These are phyloP conservation scores for Microdochium nivale DNA, from an alignment of 2,329 filamentous ascomycete species.

Conservation along the genomic window DNA sequence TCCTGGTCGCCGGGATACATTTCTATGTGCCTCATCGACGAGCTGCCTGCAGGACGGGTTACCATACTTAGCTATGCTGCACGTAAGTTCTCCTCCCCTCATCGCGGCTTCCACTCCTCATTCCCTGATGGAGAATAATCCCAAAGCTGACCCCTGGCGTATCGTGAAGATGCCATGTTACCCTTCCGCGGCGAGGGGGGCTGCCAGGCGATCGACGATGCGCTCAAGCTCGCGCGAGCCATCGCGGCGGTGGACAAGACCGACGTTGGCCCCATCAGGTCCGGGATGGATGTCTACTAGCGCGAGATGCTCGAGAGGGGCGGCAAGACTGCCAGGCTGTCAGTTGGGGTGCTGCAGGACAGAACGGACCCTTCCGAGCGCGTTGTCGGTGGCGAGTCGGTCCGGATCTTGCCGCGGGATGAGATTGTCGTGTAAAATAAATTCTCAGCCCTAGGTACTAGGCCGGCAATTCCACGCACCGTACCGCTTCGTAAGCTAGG, in stretches of 20 bases:
- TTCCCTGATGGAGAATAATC: too few species aligned
- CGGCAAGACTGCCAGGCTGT: background rate
- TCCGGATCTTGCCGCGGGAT: background rate
- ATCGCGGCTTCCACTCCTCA: background rate
- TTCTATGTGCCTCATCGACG: background rate
- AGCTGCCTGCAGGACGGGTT: background rate
- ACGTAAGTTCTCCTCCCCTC: background rate
- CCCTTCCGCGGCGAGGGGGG: background rate
- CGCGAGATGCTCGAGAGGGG: background rate
- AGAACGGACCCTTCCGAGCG: background rate
- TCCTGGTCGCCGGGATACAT: background rate
- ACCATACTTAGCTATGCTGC: slow-evolving; percentile 1
- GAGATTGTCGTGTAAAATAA: background rate
- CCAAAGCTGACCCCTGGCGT: too few species aligned
- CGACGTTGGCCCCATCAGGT: background rate
- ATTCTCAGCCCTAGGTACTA: too few species aligned
- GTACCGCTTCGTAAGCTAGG: too few species aligned
- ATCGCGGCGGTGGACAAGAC: background rate
- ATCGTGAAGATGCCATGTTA: background rate
- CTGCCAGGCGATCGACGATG: background rate
- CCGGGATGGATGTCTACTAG: background rate
- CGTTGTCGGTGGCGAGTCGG: background rate
- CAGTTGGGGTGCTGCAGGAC: background rate
- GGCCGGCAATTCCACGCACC: too few species aligned
- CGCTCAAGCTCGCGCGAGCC: background rate